phyloP scores from a whole-genome alignment of 208 protist species.

The Trypanosoma caninum region DNA sequence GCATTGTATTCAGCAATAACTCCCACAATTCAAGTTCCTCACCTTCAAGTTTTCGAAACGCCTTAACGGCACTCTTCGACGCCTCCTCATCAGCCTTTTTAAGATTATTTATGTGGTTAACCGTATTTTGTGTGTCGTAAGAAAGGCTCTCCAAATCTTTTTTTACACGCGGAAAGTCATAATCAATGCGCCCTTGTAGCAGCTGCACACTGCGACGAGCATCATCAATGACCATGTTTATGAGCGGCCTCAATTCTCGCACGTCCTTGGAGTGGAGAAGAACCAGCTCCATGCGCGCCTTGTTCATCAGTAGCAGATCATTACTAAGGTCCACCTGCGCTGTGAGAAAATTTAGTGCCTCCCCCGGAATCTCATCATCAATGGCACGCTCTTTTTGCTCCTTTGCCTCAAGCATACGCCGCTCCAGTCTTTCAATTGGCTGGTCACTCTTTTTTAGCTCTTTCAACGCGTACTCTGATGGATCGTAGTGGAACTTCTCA shows the following conservation, averaged over 20 bases:
- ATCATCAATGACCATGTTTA: slow-evolving; percentile 56
- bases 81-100: slow-evolving; percentile 34
- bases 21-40: slow-evolving; percentile 47
- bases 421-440: slow-evolving; percentile 55
- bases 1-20: slow-evolving; percentile 33
- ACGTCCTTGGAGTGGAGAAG: slow-evolving; percentile 56
- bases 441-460: slow-evolving; percentile 64
- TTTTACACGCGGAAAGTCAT: slow-evolving; percentile 41
- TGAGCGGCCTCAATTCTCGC: slow-evolving; percentile 37
- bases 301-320: slow-evolving; percentile 78
- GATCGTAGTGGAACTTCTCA: slow-evolving; percentile 67
- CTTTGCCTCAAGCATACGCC: slow-evolving; percentile 43
- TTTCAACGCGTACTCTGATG: slow-evolving; percentile 53
- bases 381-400: slow-evolving; percentile 64
- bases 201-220: slow-evolving; percentile 33
- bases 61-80: slow-evolving; percentile 24
- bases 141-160: slow-evolving; percentile 42
- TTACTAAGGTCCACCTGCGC: slow-evolving; percentile 82
- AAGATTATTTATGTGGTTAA: slow-evolving; percentile 30
- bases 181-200: slow-evolving; percentile 33
- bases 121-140: slow-evolving; percentile 24
- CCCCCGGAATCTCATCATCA: slow-evolving; percentile 43
- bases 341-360: slow-evolving; percentile 58
- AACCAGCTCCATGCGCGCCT: slow-evolving; percentile 70
- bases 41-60: slow-evolving; percentile 37